Evolutionary conservation across 345 rosid species (phyloP), one percentile per base, ranked within the genome.

Genomic region (Iberis pinnata): DNA sequence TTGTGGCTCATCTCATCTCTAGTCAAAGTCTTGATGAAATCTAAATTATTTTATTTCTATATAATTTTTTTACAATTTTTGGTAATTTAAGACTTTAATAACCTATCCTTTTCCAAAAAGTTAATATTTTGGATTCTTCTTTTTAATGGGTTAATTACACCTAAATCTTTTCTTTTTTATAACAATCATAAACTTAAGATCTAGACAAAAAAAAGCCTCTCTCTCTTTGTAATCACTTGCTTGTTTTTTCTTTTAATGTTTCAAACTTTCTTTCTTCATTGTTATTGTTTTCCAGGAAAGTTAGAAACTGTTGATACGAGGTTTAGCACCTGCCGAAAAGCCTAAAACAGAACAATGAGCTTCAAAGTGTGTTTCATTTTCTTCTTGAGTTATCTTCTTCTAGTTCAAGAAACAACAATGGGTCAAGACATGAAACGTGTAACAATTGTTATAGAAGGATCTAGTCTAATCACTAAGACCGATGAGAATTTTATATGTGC

Each of bases 401-500:
- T 56, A 27, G 75, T 53, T 49, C 57, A 12, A 40, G 48, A 53
- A 58, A 32, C 11, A 38, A 8, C 33, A 41, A 52, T 68, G 41
- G 77, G 82, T 65, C 74, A 68, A 53, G 78, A 79, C 17, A 67
- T 73, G 61, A 65, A 45, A 27, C 67, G 36, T 52, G 73, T 72
- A 18, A 67, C 73, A 14, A 61, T 92, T 14, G 44, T 63, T 17
- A 72, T 92, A 35, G 75, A 88, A 52, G 95, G 88, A 45, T 68
- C 74, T 22, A 44, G 37, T 42, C 53, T 56, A 42, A 55, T 81
- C 49, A 73, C 88, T 5, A 73, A 75, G 61, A 88, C 78, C 22
- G 95, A 92, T 45, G 88, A 85, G 40, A 75, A 83, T 61, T 92
- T 81, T 56, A 56, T 92, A 12, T 92, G 98, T 63, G 97, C 97